Percentiles rank a stretch among this genome's conserved stretches.
Conservation (phyloP, 805 yeast genomes). For the Cyberlindnera meyerae region DNA sequence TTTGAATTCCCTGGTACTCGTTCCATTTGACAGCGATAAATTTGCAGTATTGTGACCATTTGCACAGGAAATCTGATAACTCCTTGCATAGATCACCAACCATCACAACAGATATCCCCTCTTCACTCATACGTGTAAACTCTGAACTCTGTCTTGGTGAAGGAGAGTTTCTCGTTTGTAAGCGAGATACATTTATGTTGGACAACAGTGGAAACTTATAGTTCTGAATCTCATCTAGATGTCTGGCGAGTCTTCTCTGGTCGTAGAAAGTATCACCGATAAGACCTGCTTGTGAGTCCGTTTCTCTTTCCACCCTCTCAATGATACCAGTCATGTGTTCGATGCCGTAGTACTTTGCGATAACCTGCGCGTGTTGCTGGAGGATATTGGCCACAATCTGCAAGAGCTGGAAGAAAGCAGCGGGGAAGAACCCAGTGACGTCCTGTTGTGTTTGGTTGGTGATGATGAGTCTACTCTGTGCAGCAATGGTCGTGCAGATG, state of each 20-base stretch:
- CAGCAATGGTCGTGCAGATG: conserved; percentile 78
- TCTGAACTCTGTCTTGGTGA: conserved; percentile 27
- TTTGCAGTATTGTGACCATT: conserved; percentile 78
- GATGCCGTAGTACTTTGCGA: conserved; percentile 65
- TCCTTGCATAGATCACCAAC: conserved; percentile 68
- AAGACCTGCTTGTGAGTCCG: conserved; percentile 89
- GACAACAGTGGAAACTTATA: conserved; percentile 46
- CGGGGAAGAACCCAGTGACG: conserved; percentile 51
- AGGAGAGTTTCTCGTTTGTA: conserved; percentile 13
- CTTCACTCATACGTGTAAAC: conserved; percentile 28
- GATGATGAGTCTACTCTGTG: conserved; percentile 67
- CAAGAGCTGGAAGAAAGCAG: conserved; percentile 61
- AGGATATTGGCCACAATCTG: conserved; percentile 82
- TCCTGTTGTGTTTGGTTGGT: conserved; percentile 36
- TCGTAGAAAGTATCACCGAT: conserved; percentile 85
- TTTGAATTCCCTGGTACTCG: conserved; percentile 31
- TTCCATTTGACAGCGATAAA: conserved; percentile 70
- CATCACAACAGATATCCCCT: conserved; percentile 50
- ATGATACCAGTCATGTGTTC: conserved; percentile 61
- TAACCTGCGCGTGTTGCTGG: conserved; percentile 79
- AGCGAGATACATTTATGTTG: conserved; percentile 3
- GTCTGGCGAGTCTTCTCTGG: conserved; percentile 51
- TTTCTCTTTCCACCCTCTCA: conserved; percentile 73
- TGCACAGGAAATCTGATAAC: conserved; percentile 68
- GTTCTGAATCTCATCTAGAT: conserved; percentile 47